Evolutionary conservation across 169 alveolate genomes (phyloP).

Genomic region (Cryptosporidium sp.): DNA sequence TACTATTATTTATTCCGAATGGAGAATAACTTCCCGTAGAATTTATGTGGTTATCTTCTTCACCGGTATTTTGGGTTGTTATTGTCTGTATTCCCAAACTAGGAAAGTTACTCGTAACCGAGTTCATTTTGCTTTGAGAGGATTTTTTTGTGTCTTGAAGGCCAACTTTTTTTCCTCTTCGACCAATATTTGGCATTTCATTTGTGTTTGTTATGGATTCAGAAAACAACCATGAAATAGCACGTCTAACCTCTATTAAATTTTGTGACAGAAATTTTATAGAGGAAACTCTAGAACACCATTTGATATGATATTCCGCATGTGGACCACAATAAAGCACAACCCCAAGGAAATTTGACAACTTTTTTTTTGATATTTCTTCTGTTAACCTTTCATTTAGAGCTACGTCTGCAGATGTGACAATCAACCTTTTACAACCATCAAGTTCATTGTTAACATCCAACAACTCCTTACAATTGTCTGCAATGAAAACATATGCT

Average conservation of each 20-base stretch:
- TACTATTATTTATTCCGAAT: conserved; percentile 41
- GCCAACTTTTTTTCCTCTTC: conserved; percentile 57
- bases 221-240: conserved; percentile 69
- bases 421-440: conserved; percentile 67
- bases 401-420: conserved; percentile 73
- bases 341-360: conserved; percentile 52
- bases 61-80: not conserved
- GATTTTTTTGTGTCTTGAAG: conserved; percentile 35
- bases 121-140: not conserved
- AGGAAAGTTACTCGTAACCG: conserved; percentile 24
- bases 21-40: conserved; percentile 66
- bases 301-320: conserved; percentile 71
- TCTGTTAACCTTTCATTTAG: conserved; percentile 49
- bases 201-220: conserved; percentile 23
- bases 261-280: conserved; percentile 67
- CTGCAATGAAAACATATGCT: conserved; percentile 62
- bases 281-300: conserved; percentile 68
- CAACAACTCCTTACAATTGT: conserved; percentile 18
- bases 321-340: conserved; percentile 69
- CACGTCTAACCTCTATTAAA: conserved; percentile 73
- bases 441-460: conserved; percentile 60
- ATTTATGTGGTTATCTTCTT: not conserved
- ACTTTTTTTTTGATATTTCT: conserved; percentile 46
- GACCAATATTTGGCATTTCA: conserved; percentile 48
- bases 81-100: conserved; percentile 20